Conservation (phyloP, 306 rosid species). For the Vigna unguiculata region DNA sequence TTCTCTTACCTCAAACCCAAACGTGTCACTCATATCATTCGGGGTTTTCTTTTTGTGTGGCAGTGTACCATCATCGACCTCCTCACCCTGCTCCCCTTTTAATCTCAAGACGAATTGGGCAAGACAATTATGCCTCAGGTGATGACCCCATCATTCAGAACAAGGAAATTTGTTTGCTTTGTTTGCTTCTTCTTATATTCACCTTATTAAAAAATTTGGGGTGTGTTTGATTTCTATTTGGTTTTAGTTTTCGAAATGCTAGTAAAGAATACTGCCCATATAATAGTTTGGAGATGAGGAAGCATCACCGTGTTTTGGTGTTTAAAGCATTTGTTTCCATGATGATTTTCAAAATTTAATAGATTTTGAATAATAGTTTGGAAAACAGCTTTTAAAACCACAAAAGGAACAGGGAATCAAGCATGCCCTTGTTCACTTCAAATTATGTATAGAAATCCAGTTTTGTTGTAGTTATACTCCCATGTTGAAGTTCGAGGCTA, state of each 20-base stretch:
- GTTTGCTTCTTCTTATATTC: neutral
- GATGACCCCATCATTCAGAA: neutral
- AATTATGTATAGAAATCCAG: neutral
- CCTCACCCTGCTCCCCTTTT: slow-evolving; percentile 50
- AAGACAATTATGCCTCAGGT: slow-evolving; percentile 65
- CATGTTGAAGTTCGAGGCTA: neutral
- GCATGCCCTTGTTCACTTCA: neutral
- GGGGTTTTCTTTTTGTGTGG: slow-evolving; percentile 22
- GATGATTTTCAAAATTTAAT: no score
- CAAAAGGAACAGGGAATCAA: neutral
- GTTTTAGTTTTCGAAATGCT: neutral
- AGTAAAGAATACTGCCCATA: neutral
- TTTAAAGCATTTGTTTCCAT: neutral
- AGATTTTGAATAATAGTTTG: neutral
- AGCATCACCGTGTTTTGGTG: neutral
- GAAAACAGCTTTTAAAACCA: neutral
- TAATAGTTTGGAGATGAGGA: neutral
- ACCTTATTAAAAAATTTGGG: neutral
- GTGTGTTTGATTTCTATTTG: neutral
- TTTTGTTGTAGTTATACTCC: neutral
- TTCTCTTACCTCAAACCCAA: neutral
- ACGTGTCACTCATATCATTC: neutral
- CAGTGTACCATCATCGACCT: slow-evolving; percentile 55
- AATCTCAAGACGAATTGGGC: slow-evolving; percentile 60
- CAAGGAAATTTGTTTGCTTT: neutral